Percentiles rank a stretch among this genome's conserved stretches.
These are phyloP conservation scores for Lipomyces chichibuensis DNA, from an alignment of 805 yeast species.

Conservation along the genomic window DNA sequence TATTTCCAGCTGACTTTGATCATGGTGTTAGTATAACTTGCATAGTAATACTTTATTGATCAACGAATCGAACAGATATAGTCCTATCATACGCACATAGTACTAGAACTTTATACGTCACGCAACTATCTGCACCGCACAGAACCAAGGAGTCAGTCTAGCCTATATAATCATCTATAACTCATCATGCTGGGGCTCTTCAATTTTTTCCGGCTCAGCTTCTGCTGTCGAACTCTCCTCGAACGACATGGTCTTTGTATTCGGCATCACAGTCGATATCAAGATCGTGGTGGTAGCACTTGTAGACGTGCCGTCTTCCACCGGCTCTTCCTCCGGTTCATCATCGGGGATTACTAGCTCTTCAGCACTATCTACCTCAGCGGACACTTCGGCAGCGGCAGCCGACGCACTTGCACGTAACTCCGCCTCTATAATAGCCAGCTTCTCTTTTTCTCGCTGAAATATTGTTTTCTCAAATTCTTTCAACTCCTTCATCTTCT, in stretches of 20 bases:
- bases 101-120: neutral
- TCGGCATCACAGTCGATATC: slow-evolving; percentile 9
- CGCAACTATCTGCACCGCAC: neutral
- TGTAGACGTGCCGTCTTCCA: slow-evolving; percentile 2
- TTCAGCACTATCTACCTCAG: slow-evolving; percentile 2
- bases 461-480: slow-evolving; percentile 30
- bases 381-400: slow-evolving; percentile 5
- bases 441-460: slow-evolving; percentile 21
- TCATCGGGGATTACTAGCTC: neutral
- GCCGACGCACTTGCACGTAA: slow-evolving; percentile 3
- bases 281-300: slow-evolving; percentile 11
- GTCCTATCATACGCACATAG: neutral
- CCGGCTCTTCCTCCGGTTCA: slow-evolving; percentile 5
- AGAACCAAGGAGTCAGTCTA: neutral
- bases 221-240: slow-evolving; percentile 9
- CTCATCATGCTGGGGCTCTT: slow-evolving; percentile 21
- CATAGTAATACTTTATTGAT: neutral
- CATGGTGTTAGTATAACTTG: neutral
- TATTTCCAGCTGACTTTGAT: neutral
- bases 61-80: neutral
- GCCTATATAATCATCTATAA: slow-evolving; percentile 7
- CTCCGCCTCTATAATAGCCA: slow-evolving; percentile 3
- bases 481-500: slow-evolving; percentile 39
- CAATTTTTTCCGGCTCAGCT: slow-evolving; percentile 4
- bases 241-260: slow-evolving; percentile 5